Evolutionary conservation across 2,329 filamentous ascomycete genomes (phyloP).

Genomic region (Lasiodiplodia theobromae): DNA sequence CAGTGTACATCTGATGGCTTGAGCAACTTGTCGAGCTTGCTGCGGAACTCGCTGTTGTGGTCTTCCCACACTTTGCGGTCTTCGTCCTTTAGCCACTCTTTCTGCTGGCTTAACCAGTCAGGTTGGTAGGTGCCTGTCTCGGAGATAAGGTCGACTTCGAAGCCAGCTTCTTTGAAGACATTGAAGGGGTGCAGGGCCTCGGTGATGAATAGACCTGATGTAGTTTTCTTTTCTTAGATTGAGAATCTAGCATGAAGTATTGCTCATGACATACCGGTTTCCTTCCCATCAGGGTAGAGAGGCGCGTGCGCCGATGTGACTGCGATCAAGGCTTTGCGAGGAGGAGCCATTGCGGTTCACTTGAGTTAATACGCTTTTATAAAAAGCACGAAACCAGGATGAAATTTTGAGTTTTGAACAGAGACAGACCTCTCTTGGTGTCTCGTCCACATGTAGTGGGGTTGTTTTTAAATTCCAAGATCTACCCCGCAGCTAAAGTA

Average conservation of each 20-base stretch:
- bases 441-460: not conserved
- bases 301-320: constrained; percentile 52
- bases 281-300: constrained; percentile 48
- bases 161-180: constrained; percentile 53
- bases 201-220: constrained; percentile 50
- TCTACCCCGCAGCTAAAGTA: not conserved
- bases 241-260: too few species aligned
- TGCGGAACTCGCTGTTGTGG: constrained; percentile 51
- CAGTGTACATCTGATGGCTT: constrained; percentile 48
- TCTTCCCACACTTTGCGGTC: constrained; percentile 53
- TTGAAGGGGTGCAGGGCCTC: constrained; percentile 59
- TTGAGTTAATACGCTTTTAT: not conserved
- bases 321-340: constrained; percentile 52
- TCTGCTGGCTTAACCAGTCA: constrained; percentile 55
- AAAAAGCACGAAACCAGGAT: too few species aligned
- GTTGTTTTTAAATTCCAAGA: not conserved
- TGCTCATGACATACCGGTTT: constrained; percentile 40
- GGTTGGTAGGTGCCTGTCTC: constrained; percentile 54
- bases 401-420: too few species aligned
- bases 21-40: constrained; percentile 54
- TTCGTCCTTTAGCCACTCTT: constrained; percentile 51
- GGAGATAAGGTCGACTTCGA: constrained; percentile 57
- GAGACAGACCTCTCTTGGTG: not conserved
- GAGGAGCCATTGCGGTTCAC: constrained; percentile 34
- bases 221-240: not conserved